Conservation (phyloP, 176 grass and related monocot genomes). For the Pharus latifolius region DNA sequence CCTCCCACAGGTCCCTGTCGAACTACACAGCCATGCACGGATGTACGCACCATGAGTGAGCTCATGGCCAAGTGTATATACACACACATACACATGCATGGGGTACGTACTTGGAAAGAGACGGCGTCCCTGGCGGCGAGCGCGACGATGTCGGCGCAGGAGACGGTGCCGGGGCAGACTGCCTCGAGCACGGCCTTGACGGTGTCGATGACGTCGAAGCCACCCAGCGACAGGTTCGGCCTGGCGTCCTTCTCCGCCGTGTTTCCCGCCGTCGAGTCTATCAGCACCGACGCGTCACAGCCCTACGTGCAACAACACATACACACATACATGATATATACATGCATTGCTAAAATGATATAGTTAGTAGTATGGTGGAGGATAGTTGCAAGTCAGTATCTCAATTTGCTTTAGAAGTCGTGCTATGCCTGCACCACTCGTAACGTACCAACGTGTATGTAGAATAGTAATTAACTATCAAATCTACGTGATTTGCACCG, state of each 20-base stretch:
- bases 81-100: background rate
- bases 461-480: too few species aligned
- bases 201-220: constrained; percentile 65
- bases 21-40: constrained; percentile 3
- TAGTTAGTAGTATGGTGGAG: too few species aligned
- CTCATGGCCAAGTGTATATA: too few species aligned
- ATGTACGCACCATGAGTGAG: too few species aligned
- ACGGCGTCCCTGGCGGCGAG: constrained; percentile 64
- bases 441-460: too few species aligned
- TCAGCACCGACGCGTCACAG: constrained; percentile 78
- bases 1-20: constrained; percentile 30
- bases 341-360: too few species aligned
- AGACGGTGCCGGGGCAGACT: constrained; percentile 36
- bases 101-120: constrained; percentile 22
- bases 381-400: too few species aligned
- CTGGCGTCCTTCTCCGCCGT: constrained; percentile 68
- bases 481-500: too few species aligned
- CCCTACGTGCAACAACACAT: constrained; percentile 10
- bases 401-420: too few species aligned
- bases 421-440: too few species aligned
- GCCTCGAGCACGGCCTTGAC: constrained; percentile 63
- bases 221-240: constrained; percentile 44
- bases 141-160: constrained; percentile 58
- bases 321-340: background rate
- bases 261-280: constrained; percentile 32